Evolutionary conservation across 1,284 basidiomycete genomes (phyloP).

Genomic region (Apiotrichum sp.): DNA sequence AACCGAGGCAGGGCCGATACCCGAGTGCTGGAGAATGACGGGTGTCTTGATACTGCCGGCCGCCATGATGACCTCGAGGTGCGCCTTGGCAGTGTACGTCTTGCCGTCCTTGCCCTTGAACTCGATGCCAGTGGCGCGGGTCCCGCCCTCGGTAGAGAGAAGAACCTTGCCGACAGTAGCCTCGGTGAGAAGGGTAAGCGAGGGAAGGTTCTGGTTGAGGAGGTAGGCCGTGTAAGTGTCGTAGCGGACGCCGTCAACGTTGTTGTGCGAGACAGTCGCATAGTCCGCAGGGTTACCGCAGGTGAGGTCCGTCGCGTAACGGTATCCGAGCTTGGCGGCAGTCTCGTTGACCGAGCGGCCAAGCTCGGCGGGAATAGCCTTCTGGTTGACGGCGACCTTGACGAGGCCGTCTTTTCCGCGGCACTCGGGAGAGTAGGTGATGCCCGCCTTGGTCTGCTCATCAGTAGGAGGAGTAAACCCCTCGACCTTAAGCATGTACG

Average conservation of each 20-base stretch:
- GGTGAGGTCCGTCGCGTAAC: slow-evolving; percentile 30
- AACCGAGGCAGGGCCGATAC: slow-evolving; percentile 43
- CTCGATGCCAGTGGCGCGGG: slow-evolving; percentile 32
- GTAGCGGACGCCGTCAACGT: slow-evolving; percentile 19
- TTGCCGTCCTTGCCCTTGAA: slow-evolving; percentile 23
- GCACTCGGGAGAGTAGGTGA: slow-evolving; percentile 24
- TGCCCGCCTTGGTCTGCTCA: slow-evolving; percentile 18
- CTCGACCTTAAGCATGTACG: slow-evolving; percentile 33
- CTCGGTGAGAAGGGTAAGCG: slow-evolving; percentile 34
- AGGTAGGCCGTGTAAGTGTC: slow-evolving; percentile 39
- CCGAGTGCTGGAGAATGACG: slow-evolving; percentile 47
- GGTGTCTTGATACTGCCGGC: slow-evolving; percentile 49
- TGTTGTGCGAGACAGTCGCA: slow-evolving; percentile 30
- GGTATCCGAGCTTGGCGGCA: slow-evolving; percentile 20
- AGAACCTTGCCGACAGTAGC: slow-evolving; percentile 32
- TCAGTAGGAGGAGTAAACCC: slow-evolving; percentile 22
- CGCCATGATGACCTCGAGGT: slow-evolving; percentile 47
- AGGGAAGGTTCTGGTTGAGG: slow-evolving; percentile 22
- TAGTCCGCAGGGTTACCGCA: slow-evolving; percentile 35
- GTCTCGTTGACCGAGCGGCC: slow-evolving; percentile 30
- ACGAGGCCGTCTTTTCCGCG: slow-evolving; percentile 28
- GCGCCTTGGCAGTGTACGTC: slow-evolving; percentile 36
- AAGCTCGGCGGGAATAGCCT: slow-evolving; percentile 16
- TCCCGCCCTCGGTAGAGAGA: slow-evolving; percentile 19
- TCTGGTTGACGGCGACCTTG: slow-evolving; percentile 4